These are phyloP conservation scores for Microcos paniculata DNA, from an alignment of 345 rosid species.

Conservation along the genomic window DNA sequence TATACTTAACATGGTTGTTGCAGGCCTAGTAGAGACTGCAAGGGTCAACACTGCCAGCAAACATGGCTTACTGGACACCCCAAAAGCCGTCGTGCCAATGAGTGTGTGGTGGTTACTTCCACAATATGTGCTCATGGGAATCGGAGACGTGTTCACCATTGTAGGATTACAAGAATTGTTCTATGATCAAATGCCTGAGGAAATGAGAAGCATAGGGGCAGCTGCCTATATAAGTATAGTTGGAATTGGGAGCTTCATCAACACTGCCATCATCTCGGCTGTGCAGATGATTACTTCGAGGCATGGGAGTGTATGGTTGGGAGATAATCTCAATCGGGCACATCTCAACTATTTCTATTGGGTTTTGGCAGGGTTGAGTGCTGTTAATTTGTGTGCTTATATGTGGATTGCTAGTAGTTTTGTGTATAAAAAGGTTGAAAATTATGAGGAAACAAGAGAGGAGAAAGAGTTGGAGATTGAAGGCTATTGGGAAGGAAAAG, in stretches of 20 bases:
- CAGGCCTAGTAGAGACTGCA: slow-evolving; percentile 63
- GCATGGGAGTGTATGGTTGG: slow-evolving; percentile 58
- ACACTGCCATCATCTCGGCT: slow-evolving; percentile 47
- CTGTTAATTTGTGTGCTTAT: slow-evolving; percentile 49
- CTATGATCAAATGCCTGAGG: slow-evolving; percentile 85
- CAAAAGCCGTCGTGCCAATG: slow-evolving; percentile 62
- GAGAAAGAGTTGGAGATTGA: background rate
- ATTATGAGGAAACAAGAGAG: background rate
- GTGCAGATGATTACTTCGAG: slow-evolving; percentile 50
- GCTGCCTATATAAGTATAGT: slow-evolving; percentile 59
- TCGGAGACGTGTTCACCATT: slow-evolving; percentile 63
- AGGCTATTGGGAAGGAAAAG: background rate
- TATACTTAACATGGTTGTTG: slow-evolving; percentile 49
- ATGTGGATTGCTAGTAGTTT: slow-evolving; percentile 56
- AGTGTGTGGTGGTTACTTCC: slow-evolving; percentile 86
- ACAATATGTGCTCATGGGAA: slow-evolving; percentile 59
- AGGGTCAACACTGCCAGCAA: slow-evolving; percentile 54
- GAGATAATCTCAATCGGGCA: slow-evolving; percentile 62
- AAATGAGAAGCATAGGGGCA: slow-evolving; percentile 86
- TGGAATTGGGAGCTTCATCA: slow-evolving; percentile 80
- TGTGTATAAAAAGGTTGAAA: slow-evolving; percentile 57
- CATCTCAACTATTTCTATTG: slow-evolving; percentile 66
- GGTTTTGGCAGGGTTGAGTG: slow-evolving; percentile 68
- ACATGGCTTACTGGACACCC: slow-evolving; percentile 52
- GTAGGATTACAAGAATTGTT: slow-evolving; percentile 88